These are phyloP conservation scores for Sambucus nigra DNA, from an alignment of 129 eudicot species.

Conservation along the genomic window DNA sequence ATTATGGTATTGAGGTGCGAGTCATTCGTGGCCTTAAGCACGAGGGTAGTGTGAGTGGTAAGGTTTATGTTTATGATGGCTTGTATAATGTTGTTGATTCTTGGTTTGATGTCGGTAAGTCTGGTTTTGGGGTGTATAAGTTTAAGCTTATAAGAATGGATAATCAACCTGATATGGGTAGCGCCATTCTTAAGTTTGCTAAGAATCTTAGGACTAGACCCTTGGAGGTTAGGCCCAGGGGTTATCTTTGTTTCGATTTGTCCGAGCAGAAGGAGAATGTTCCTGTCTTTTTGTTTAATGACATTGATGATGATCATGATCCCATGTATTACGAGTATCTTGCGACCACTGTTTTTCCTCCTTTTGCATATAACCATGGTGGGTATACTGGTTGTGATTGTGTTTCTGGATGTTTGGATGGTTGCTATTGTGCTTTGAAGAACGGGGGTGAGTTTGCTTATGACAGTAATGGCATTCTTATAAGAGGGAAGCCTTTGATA, in stretches of 20 bases:
- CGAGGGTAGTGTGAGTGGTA: conserved; percentile 59
- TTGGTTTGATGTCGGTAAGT: conserved; percentile 67
- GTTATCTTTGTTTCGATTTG: conserved; percentile 54
- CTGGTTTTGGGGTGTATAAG: conserved; percentile 77
- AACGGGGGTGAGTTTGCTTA: conserved; percentile 70
- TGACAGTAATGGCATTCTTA: conserved; percentile 47
- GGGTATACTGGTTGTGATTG: conserved; percentile 50
- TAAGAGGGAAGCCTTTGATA: conserved; percentile 53
- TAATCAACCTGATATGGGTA: conserved; percentile 66
- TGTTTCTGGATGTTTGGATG: conserved; percentile 36
- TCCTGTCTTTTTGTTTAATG: conserved; percentile 55
- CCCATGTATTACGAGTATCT: conserved; percentile 55
- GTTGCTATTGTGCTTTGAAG: conserved; percentile 50
- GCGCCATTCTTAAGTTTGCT: conserved; percentile 41
- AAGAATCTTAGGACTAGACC: conserved; percentile 42
- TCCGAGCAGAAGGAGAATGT: conserved; percentile 48
- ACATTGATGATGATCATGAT: conserved; percentile 52
- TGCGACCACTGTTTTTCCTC: conserved; percentile 44
- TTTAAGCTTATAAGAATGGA: conserved; percentile 65
- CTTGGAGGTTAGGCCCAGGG: conserved; percentile 42
- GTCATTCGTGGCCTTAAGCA: conserved; percentile 66
- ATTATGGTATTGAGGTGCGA: conserved; percentile 76
- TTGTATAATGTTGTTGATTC: conserved; percentile 42
- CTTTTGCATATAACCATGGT: conserved; percentile 34
- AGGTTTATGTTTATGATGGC: conserved; percentile 82